Evolutionary conservation across 495 filamentous ascomycete species (phyloP), one percentile per base, ranked within the genome.

Genomic region (Xylaria palmicola): DNA sequence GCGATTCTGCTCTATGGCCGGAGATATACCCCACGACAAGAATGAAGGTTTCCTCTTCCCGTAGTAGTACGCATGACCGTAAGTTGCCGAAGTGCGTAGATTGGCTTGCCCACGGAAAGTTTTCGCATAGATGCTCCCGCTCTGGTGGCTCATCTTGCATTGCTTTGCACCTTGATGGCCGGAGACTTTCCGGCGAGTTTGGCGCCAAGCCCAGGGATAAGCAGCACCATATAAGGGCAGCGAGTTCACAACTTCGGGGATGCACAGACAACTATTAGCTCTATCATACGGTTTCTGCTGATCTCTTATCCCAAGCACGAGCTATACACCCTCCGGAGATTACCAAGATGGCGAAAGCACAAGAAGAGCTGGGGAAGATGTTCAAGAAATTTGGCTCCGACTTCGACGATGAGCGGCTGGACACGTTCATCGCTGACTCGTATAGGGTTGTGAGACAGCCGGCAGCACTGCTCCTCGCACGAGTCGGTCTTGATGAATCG

Each of bases 401-500:
- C 5, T 34, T 66, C 15, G 59, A 39, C 45, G 65, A 63, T 30
- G 56, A 68, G 22, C 67, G 65, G 50, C 51, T 72, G n/a, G 56
- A 68, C 8, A 55, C 54, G 22, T 52, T 71, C 7, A 60, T 78
- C 15, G 60, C 64, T 9, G 63, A 63, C 22, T 69, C 71, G 6
- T 66, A 66, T n/a, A 61, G 71, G 0, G 71, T 79, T 52, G 75
- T 76, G 67, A 61, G 54, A n/a, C 67, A 62, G 4, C 67, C 74
- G 7, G 74, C 66, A 15, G 52, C 44, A 27, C 55, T 64, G 9
- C 64, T 79, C 62, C 68, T 79, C 4, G 24, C 43, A 4, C 74
- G 76, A 52, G 73, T 72, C 22, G 74, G 75, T 1, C 49, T 79
- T n/a, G 60, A 62, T 37, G 43, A 61, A 12, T 57, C 63, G 27